Evolutionary conservation across 2,329 filamentous ascomycete species (phyloP), one percentile per base, ranked within the genome.

Genomic region (Colletotrichum sp.): DNA sequence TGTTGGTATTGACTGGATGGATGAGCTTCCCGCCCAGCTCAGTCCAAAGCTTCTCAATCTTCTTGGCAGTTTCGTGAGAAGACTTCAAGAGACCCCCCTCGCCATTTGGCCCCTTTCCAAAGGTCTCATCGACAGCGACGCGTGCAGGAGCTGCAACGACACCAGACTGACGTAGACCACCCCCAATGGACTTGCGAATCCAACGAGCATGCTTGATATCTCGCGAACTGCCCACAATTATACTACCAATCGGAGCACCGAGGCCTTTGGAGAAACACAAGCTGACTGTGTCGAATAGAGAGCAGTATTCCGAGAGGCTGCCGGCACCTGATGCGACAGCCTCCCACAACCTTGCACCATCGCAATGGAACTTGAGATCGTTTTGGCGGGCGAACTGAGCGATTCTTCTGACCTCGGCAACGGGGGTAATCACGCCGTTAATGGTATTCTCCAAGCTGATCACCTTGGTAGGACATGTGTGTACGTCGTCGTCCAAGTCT

Each of bases 381-480:
- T 94, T 79, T 81, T 88, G 76, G 82, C 88, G 89, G 1, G 93
- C 95, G 88, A 94, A 98, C 2, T 87, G 87, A 0, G 92, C 88
- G 80, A 98, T 98, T 58, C 90, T 88, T 74, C 87, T 88, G 12
- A 92, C 90, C 83, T 98, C 95, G 2, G 86, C 84, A 1, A 98
- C 88, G 0, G 96, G 96, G 89, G 95, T 93, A 60, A 98, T 88
- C 80, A 93, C 92, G 28, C 96, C 96, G 71, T 92, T 91, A 66
- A 98, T 89, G 2, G 96, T 98, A 82, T 98, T 98, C 82, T 98
- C 96, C 64, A 98, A 87, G 77, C 91, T 93, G 79, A 98, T 95
- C 67, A 98, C 90, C 60, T 91, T 91, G 0, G 96, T 98, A 0
- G 96, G 95, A 80, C 94, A 96, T 36, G 89, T 88, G 82, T 98